Base-by-base conservation (phyloP, 2,329 filamentous ascomycete species). In the Zasmidium angulare region DNA sequence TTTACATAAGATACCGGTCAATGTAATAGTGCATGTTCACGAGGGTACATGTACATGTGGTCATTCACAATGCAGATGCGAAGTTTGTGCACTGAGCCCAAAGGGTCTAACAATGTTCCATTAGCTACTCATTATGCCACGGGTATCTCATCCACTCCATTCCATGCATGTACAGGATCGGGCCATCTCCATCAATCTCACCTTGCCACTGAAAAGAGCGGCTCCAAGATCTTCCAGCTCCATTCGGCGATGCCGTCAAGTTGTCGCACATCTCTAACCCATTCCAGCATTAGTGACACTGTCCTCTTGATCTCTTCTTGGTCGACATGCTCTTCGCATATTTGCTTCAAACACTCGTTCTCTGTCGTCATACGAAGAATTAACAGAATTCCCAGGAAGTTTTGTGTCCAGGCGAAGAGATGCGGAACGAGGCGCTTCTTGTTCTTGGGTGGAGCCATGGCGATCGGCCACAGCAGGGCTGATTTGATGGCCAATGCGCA, bases 351-450 rank as follows among this genome's bases (percentile, higher is more conserved):
- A 58, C 82, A 79, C 1, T 78, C 77, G 48, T 83, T 80, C 57
- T 82, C 80, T 19, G 75, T 76, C 12, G 81, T 82, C 63, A 86
- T 75, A 47, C 84, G 81, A 36, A 87, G 68, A 19, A 87, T 75
- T 49, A 87, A 66, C 22, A 88, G 73, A 22, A 86, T 81, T 2
- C 82, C 82, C 48, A 87, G 76, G 46, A 87, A 77, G 60, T 85
- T 86, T 63, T 87, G 84, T 9, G 83, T 84, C 81, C 85, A 87
- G 55, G 84, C 83, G 67, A 86, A 87, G 1, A 84, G 66, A 57
- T 82, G 81, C 0, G 85, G 84, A 0, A 87, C 74, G 3, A 87
- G 76, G 36, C 84, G 75, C 71, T 87, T 88, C 69, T 81, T 81
- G 55, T 80, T 76, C 61, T 81, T 82, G 0, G 82, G 78, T 0